Evolutionary conservation across 2,329 filamentous ascomycete genomes (phyloP).

Genomic region (Talaromyces sp.): DNA sequence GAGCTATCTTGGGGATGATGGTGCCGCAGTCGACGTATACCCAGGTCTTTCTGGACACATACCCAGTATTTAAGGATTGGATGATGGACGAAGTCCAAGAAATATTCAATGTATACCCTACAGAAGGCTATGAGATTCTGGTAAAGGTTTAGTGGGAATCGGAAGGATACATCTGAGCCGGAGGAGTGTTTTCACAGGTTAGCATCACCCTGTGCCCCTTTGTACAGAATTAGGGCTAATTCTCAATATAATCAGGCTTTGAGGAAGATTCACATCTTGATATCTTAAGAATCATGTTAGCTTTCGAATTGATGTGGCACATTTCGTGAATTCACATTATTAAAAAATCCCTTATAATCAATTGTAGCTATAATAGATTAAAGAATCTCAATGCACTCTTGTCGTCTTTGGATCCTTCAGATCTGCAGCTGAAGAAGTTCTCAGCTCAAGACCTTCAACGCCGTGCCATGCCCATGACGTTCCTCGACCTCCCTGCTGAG

Average conservation of each 20-base stretch:
- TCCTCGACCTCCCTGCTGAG: not conserved
- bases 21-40: not conserved
- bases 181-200: not conserved
- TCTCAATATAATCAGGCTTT: not conserved
- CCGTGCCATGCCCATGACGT: not conserved
- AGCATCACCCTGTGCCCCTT: not conserved
- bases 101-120: not conserved
- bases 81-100: not conserved
- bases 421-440: not conserved
- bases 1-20: not conserved
- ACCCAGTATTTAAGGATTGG: not conserved
- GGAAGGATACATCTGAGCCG: not conserved
- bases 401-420: not conserved
- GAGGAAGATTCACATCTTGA: not conserved
- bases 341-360: not conserved
- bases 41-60: not conserved
- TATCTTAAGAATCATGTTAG: not conserved
- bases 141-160: too few relatives aligned
- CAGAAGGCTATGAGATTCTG: not conserved
- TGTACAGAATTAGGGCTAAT: not conserved
- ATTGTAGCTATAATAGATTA: not conserved
- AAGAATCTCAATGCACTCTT: not conserved
- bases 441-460: not conserved
- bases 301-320: not conserved
- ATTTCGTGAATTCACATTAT: not conserved